Evolutionary conservation across 148 eudicot species (phyloP).

Genomic region (Persicaria tinctoria): DNA sequence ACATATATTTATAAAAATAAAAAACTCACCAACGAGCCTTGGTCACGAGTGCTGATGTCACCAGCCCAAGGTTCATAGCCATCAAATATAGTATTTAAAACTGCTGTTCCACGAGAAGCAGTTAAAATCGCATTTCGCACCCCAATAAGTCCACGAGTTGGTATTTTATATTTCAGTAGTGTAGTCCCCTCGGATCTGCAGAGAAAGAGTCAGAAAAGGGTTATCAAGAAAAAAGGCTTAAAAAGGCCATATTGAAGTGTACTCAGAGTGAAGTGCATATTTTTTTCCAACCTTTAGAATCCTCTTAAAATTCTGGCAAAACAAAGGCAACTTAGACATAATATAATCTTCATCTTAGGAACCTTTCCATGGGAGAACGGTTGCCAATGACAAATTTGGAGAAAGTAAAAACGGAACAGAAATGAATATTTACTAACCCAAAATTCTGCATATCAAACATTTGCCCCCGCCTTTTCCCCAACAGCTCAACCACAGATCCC

Average conservation of each 20-base stretch:
- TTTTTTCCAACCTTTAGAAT: no score
- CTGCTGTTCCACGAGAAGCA: slow-evolving; percentile 95
- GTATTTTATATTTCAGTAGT: slow-evolving; percentile 70
- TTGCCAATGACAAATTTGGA: not conserved
- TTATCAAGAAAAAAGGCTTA: not conserved
- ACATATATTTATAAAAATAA: not conserved
- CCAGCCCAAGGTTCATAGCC: slow-evolving; percentile 98
- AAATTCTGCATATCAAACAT: slow-evolving; percentile 90
- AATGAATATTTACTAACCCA: slow-evolving; percentile 49
- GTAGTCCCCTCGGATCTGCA: slow-evolving; percentile 83
- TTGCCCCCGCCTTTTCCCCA: slow-evolving; percentile 94
- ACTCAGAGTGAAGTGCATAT: no score
- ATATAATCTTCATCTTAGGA: no score
- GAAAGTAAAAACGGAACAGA: not conserved
- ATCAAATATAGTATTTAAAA: slow-evolving; percentile 92
- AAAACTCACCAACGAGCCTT: slow-evolving; percentile 72
- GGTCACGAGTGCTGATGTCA: slow-evolving; percentile 88
- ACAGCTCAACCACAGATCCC: slow-evolving; percentile 95
- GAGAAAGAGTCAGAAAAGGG: slow-evolving; percentile 7
- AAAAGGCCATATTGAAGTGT: slow-evolving; percentile 4
- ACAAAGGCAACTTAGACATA: not conserved
- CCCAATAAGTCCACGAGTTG: slow-evolving; percentile 97
- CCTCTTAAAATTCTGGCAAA: not conserved
- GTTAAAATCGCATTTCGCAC: slow-evolving; percentile 82
- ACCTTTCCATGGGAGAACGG: not conserved